phyloP scores from a whole-genome alignment of 805 yeast species.

The Candida mattraensis region DNA sequence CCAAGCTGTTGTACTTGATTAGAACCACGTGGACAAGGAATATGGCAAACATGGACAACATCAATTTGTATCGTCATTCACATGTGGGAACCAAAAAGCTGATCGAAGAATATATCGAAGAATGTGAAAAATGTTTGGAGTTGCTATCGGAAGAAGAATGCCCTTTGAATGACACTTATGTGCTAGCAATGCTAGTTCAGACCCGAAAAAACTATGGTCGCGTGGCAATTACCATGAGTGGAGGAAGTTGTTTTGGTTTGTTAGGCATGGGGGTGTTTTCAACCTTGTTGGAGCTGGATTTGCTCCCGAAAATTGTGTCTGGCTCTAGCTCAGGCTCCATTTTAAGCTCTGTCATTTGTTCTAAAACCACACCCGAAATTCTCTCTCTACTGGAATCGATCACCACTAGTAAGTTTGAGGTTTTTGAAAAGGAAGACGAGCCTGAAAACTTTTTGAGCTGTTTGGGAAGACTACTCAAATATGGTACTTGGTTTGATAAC shows the following conservation, averaged over 20 bases:
- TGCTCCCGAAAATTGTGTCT: slow-evolving; percentile 83
- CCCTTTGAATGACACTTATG: slow-evolving; percentile 62
- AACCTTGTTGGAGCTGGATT: slow-evolving; percentile 68
- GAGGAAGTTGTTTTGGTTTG: slow-evolving; percentile 93
- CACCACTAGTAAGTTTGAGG: slow-evolving; percentile 53
- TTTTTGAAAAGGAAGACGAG: slow-evolving; percentile 49
- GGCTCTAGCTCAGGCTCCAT: slow-evolving; percentile 98
- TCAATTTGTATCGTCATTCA: slow-evolving; percentile 71
- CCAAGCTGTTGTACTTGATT: slow-evolving; percentile 65
- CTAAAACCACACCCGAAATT: slow-evolving; percentile 73
- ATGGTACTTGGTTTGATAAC: slow-evolving; percentile 89
- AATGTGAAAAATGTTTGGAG: slow-evolving; percentile 56
- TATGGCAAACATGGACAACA: slow-evolving; percentile 83
- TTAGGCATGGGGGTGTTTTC: slow-evolving; percentile 91
- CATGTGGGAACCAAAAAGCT: slow-evolving; percentile 82
- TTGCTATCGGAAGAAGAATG: slow-evolving; percentile 39
- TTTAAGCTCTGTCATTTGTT: slow-evolving; percentile 84
- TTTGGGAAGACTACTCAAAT: slow-evolving; percentile 66
- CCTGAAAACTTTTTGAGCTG: slow-evolving; percentile 53
- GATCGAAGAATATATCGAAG: slow-evolving; percentile 80
- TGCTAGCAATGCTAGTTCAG: slow-evolving; percentile 77
- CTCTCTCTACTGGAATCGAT: slow-evolving; percentile 57
- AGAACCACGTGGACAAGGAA: slow-evolving; percentile 86
- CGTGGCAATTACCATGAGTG: slow-evolving; percentile 91
- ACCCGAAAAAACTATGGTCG: slow-evolving; percentile 91